Percentiles rank a stretch among this genome's conserved stretches.
Evolutionary conservation across 78 protist species (phyloP).

Genomic region (Monosiga brevicollis): DNA sequence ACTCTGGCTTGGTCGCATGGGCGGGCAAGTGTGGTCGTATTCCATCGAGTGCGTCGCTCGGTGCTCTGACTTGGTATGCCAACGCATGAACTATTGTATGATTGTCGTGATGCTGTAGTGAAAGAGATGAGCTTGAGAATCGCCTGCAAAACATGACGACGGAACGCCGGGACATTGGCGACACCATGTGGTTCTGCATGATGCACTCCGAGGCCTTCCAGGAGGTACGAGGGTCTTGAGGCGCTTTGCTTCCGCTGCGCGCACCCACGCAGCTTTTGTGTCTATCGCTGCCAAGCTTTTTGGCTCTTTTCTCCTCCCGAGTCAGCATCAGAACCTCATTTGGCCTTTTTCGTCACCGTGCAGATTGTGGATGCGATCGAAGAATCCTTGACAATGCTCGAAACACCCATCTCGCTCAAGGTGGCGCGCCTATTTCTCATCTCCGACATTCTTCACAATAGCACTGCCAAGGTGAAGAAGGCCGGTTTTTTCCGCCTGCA

Average conservation of each 20-base stretch:
- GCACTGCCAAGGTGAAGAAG: background rate
- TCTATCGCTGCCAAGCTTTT: too few relatives aligned
- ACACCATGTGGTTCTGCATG: slow-evolving; percentile 23
- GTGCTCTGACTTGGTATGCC: too few relatives aligned
- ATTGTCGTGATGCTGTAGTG: too few relatives aligned
- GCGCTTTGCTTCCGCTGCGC: background rate
- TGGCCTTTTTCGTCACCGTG: background rate
- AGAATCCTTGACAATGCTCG: slow-evolving; percentile 5
- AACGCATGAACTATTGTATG: too few relatives aligned
- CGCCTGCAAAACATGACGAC: background rate
- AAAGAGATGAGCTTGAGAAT: background rate
- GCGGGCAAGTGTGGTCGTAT: too few relatives aligned
- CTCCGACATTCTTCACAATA: slow-evolving; percentile 45
- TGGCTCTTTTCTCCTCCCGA: too few relatives aligned
- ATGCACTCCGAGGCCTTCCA: slow-evolving; percentile 20
- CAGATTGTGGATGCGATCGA: slow-evolving; percentile 13
- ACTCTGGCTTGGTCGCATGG: too few relatives aligned
- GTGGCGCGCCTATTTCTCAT: slow-evolving; percentile 39
- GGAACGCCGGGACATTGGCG: background rate
- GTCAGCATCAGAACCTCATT: too few relatives aligned
- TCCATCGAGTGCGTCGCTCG: too few relatives aligned
- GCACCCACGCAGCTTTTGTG: background rate
- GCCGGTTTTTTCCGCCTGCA: slow-evolving; percentile 8
- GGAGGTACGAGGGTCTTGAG: slow-evolving; percentile 7
- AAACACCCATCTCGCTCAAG: slow-evolving; percentile 16